Evolutionary conservation across 352 stramenopile genomes (phyloP).

Genomic region (Phytophthora citricola): DNA sequence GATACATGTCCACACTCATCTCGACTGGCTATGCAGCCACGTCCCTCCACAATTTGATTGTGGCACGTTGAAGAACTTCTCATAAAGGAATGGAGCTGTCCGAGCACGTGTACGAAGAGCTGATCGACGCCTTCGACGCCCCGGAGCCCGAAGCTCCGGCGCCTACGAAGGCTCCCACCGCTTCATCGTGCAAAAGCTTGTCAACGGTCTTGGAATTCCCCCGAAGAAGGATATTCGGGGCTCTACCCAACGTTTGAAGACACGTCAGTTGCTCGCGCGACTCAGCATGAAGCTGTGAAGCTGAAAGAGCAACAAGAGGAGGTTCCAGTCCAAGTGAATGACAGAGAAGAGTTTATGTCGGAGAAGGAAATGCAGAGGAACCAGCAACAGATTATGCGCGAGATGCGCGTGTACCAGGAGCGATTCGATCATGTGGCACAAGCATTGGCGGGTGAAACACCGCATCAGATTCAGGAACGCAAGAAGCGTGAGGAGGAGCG

Average conservation of each 20-base stretch:
- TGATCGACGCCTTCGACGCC: conserved; percentile 79
- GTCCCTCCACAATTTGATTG: conserved; percentile 16
- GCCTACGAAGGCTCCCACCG: conserved; percentile 4
- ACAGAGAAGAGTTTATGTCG: conserved; percentile 15
- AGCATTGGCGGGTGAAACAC: conserved; percentile 65
- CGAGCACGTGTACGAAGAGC: conserved; percentile 53
- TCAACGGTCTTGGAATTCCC: conserved; percentile 1
- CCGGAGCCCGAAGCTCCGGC: neutral
- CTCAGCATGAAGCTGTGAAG: conserved; percentile 1
- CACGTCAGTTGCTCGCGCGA: neutral
- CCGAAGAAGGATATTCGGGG: conserved; percentile 4
- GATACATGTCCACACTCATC: conserved; percentile 23
- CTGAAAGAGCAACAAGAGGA: neutral
- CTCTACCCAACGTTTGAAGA: conserved; percentile 45
- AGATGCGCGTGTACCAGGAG: conserved; percentile 52
- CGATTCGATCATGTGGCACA: conserved; percentile 69
- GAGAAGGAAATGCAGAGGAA: conserved; percentile 33
- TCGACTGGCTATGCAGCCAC: conserved; percentile 25
- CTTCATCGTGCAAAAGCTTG: neutral
- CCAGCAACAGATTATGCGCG: conserved; percentile 42
- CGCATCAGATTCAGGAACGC: conserved; percentile 68
- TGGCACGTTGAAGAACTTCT: conserved; percentile 21
- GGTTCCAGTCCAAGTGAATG: neutral
- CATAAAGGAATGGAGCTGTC: conserved; percentile 17
- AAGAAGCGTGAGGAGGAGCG: conserved; percentile 56